Base-by-base conservation (phyloP, 495 filamentous ascomycete species). In the Penicillium crystallinum region DNA sequence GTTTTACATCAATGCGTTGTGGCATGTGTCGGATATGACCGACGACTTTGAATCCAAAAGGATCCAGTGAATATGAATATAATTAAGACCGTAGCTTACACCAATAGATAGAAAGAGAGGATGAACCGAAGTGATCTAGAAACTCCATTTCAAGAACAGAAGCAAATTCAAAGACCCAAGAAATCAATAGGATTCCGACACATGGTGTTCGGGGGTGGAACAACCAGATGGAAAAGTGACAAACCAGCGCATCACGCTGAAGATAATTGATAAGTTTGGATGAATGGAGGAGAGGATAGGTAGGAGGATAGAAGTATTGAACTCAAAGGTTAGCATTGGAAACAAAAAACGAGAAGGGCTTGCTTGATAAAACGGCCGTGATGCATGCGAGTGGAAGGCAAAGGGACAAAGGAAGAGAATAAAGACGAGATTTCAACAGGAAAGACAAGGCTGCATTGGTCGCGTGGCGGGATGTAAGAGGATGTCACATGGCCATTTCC, bases 401-500 rank as follows among this genome's bases (percentile, higher is more conserved):
- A n/a, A 22, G 23, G 25, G 31, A 43, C 48, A 42, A 23, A 42
- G 12, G 18, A 34, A 29, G 27, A 39, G 27, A 27, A 18, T 15
- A 33, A 36, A 15, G 31, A 11, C 25, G 45, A 35, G 21, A 29
- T 34, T 33, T 46, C 27, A 42, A 53, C 35, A 29, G 33, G 17
- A n/a, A 15, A 48, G 34, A 25, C 9, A n/a, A 43, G 27, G 35
- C 34, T 40, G 35, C 34, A 33, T 40, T 30, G 48, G 37, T 42
- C 48, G 37, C 48, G 29, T 49, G 25, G 17, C 25, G 4, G 35
- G 37, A 40, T n/a, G 45, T 17, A 42, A 39, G 23, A 41, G 29
- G 14, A 18, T 41, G 31, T 64, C 66, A 61, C 86, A 97, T 96
- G 50, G 91, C 91, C 93, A 98, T 98, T 73, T 97, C 93, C 35